Evolutionary conservation across 257 asterid genomes (phyloP), one percentile per base, ranked within the genome.

Genomic region (Solanum lycopersicoides): DNA sequence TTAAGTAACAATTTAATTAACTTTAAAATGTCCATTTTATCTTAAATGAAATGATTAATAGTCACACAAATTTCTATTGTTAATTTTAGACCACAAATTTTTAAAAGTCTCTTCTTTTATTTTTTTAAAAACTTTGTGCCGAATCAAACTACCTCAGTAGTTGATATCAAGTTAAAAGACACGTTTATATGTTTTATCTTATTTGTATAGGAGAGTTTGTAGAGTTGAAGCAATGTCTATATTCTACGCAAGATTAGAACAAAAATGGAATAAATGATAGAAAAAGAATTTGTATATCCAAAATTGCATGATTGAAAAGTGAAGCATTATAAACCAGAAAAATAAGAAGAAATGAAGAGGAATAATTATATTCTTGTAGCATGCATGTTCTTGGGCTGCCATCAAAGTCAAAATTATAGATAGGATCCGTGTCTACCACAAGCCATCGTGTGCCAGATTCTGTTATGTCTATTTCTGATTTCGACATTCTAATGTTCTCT

Each of bases 341-440:
- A 69, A 68, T 53, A 16, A 75, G 83, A 77, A 45, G 68, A 47
- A 80, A 80, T 30, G 10, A 80, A 28, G 11, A 77, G 5, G 84
- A 79, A 79, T 79, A n/a, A n/a, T 41, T 45, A 44, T 12, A 12
- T 73, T 20, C 44, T 73, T 20, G 45, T 34, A 56, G 90, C 90
- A 89, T 76, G 60, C 93, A 89, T 82, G 63, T 89, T 92, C 85
- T 89, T 92, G 88, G 93, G 93, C 89, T 86, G 82, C 76, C 74
- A 85, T 90, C 42, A 87, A 90, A 88, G 91, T 89, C 91, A 89
- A 87, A 47, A 80, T 47, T 71, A 32, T 71, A 71, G 68, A 80
- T 80, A 45, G 85, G 85, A 20, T 50, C 89, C 86, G 86, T 88
- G 91, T 82, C 87, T 25, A 86, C 90, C 92, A 86, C 90, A 88